These are phyloP conservation scores for Echinochloa phyllopogon DNA, from an alignment of 176 grass and related monocot species.

Conservation along the genomic window DNA sequence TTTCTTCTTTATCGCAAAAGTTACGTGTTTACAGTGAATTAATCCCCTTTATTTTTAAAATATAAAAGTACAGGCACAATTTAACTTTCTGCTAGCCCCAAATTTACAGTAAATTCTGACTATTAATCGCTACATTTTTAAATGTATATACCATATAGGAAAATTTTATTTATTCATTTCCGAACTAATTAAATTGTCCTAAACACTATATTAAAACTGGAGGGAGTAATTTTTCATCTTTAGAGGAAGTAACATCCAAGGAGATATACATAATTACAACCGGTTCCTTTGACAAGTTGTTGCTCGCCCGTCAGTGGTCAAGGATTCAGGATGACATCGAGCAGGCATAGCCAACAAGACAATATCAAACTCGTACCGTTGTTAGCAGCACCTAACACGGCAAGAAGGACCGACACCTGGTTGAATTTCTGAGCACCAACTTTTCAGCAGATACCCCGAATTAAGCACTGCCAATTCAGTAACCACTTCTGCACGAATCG, in stretches of 20 bases:
- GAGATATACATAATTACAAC: too few relatives aligned
- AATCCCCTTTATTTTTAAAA: background rate
- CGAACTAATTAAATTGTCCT: too few relatives aligned
- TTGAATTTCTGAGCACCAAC: constrained; percentile 9
- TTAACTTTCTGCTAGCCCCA: background rate
- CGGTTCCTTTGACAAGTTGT: background rate
- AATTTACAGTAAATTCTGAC: background rate
- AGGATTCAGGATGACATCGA: background rate
- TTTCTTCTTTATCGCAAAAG: too few relatives aligned
- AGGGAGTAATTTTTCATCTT: background rate
- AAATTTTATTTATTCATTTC: too few relatives aligned
- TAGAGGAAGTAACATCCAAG: background rate
- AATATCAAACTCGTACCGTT: background rate
- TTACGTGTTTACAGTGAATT: too few relatives aligned
- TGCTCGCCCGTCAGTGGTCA: background rate
- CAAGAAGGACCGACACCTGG: background rate
- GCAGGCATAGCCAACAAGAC: background rate
- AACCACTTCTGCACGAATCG: constrained; percentile 18
- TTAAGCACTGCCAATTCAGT: background rate
- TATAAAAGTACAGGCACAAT: background rate
- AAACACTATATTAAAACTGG: too few relatives aligned
- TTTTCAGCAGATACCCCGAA: background rate
- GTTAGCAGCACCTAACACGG: constrained; percentile 33
- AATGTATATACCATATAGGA: too few relatives aligned
- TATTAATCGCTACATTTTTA: background rate